Percentiles rank a stretch among this genome's conserved stretches.
Conservation (phyloP, 140 eudicot species). For the Bidens hawaiensis region DNA sequence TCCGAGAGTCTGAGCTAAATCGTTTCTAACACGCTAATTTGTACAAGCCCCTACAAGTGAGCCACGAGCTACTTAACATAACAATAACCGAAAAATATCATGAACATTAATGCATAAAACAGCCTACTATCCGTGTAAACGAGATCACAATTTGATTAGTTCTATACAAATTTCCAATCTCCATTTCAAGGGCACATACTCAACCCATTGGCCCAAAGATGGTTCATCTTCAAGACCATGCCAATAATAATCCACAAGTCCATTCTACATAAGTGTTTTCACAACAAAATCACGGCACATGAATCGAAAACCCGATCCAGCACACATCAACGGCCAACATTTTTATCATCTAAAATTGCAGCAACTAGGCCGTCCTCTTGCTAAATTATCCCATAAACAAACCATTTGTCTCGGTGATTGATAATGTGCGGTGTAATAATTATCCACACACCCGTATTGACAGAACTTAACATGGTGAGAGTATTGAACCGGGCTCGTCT, state of each 20-base stretch:
- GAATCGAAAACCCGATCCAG: neutral
- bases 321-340: neutral
- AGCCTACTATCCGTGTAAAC: too few relatives aligned
- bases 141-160: too few relatives aligned
- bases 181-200: too few relatives aligned
- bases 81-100: neutral
- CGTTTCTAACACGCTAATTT: neutral
- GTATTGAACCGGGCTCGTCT: constrained; percentile 58
- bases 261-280: constrained; percentile 13
- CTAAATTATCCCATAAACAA: constrained; percentile 81
- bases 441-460: constrained; percentile 78
- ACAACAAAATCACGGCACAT: constrained; percentile 23
- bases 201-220: constrained; percentile 17
- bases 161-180: too few relatives aligned
- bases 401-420: constrained; percentile 97
- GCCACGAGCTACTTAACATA: neutral
- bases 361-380: constrained; percentile 66
- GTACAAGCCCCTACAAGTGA: neutral
- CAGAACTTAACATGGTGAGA: constrained; percentile 77
- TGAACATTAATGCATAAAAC: too few relatives aligned
- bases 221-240: constrained; percentile 21
- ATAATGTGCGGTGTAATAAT: constrained; percentile 85
- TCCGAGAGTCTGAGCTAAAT: too few relatives aligned
- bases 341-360: constrained; percentile 54
- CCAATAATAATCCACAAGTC: constrained; percentile 13